Conservation (phyloP, 768 basidiomycete genomes). For the Dendrothele bispora region DNA sequence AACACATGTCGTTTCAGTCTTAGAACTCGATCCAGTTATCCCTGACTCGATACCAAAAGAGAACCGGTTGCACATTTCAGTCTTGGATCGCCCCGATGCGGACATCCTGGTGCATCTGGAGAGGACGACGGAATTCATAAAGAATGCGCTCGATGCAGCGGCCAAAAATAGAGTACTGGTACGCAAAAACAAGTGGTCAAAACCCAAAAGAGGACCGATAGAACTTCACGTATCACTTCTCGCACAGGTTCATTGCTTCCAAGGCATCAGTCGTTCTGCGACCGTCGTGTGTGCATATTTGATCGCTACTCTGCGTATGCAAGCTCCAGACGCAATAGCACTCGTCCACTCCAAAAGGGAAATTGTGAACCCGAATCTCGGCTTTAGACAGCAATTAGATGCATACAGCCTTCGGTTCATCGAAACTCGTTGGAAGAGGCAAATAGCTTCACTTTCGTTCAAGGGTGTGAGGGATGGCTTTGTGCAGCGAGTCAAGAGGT, state of each 20-base stretch:
- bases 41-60: conserved; percentile 43
- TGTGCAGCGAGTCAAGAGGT: too few relatives aligned
- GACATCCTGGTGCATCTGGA: conserved; percentile 49
- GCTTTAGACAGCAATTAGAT: conserved; percentile 62
- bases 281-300: conserved; percentile 78
- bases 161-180: conserved; percentile 50
- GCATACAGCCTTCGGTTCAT: too few relatives aligned
- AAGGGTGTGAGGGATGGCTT: too few relatives aligned
- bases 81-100: conserved; percentile 39
- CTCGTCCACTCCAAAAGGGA: conserved; percentile 56
- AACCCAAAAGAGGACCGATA: too few relatives aligned
- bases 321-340: conserved; percentile 50
- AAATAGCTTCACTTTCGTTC: too few relatives aligned
- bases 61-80: conserved; percentile 48
- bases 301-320: conserved; percentile 53
- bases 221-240: conserved; percentile 1
- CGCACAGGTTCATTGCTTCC: conserved; percentile 70
- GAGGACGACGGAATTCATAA: conserved; percentile 53
- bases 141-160: conserved; percentile 42
- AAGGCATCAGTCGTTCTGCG: conserved; percentile 74
- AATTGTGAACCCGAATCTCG: conserved; percentile 65
- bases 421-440: too few relatives aligned
- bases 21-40: conserved; percentile 51
- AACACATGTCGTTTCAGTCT: conserved; percentile 70
- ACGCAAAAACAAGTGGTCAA: conserved; percentile 19